Conservation (phyloP, 331 rosid species). For the Malus hybrid region DNA sequence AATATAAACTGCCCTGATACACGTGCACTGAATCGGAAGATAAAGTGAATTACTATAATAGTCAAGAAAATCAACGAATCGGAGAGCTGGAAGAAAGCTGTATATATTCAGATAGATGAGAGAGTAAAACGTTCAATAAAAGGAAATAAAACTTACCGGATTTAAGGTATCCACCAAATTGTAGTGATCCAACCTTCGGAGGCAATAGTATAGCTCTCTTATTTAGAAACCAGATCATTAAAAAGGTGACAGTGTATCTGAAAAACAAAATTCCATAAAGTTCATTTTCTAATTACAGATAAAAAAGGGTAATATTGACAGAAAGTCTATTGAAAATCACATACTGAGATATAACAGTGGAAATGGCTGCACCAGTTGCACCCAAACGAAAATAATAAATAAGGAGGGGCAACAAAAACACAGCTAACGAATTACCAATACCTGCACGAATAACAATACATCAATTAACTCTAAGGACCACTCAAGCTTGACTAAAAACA, state of each 20-base stretch:
- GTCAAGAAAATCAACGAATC: background rate
- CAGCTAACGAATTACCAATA: constrained; percentile 74
- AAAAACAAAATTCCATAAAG: constrained; percentile 17
- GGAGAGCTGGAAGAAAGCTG: background rate
- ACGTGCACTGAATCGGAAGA: background rate
- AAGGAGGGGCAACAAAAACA: constrained; percentile 65
- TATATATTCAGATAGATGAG: background rate
- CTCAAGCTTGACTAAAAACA: background rate
- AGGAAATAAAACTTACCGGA: constrained; percentile 48
- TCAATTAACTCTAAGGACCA: constrained; percentile 17
- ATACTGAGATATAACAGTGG: constrained; percentile 92
- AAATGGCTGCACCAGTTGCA: constrained; percentile 80
- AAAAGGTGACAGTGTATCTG: constrained; percentile 69
- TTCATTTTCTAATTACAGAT: constrained; percentile 8
- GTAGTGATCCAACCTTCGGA: constrained; percentile 75
- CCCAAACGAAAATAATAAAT: constrained; percentile 78
- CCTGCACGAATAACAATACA: constrained; percentile 47
- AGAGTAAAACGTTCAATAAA: background rate
- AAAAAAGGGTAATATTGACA: constrained; percentile 4
- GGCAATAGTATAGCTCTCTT: constrained; percentile 70
- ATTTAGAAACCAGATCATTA: constrained; percentile 77
- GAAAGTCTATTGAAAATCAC: constrained; percentile 21
- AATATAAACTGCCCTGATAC: background rate
- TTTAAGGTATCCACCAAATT: constrained; percentile 77
- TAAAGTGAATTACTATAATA: background rate